Conservation (phyloP, 495 filamentous ascomycete species). For the Penicillium manginii region DNA sequence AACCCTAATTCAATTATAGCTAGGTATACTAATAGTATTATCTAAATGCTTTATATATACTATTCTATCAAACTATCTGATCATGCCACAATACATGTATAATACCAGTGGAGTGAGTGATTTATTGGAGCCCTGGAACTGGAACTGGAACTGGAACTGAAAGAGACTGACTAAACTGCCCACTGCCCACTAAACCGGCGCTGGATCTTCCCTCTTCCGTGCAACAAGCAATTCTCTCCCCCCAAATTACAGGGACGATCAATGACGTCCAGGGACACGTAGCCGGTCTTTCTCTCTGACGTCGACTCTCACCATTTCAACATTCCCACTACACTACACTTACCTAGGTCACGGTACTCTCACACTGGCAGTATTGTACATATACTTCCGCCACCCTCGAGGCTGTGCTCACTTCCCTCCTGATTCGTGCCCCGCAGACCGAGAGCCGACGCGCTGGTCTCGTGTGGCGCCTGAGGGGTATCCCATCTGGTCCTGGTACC, state of each 20-base stretch:
- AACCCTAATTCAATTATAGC: no score
- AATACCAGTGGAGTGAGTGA: conserved; percentile 21
- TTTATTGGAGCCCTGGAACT: conserved; percentile 31
- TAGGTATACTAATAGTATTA: no score
- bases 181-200: no score
- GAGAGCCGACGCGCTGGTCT: neutral
- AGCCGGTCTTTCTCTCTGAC: conserved; percentile 7
- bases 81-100: neutral
- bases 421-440: conserved; percentile 1
- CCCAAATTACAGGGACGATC: conserved; percentile 20
- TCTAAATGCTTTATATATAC: no score
- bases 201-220: conserved; percentile 34
- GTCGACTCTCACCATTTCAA: conserved; percentile 12
- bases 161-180: no score
- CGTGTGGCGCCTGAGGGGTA: conserved; percentile 1
- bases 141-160: no score
- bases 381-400: neutral
- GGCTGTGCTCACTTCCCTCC: neutral
- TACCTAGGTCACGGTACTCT: no score
- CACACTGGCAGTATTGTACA: neutral
- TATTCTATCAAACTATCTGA: no score
- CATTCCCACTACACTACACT: no score
- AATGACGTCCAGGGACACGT: conserved; percentile 22
- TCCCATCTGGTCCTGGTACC: neutral
- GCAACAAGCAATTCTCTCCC: conserved; percentile 28